These are phyloP conservation scores for Crataegus laevigata DNA, from an alignment of 306 rosid species.

Conservation along the genomic window DNA sequence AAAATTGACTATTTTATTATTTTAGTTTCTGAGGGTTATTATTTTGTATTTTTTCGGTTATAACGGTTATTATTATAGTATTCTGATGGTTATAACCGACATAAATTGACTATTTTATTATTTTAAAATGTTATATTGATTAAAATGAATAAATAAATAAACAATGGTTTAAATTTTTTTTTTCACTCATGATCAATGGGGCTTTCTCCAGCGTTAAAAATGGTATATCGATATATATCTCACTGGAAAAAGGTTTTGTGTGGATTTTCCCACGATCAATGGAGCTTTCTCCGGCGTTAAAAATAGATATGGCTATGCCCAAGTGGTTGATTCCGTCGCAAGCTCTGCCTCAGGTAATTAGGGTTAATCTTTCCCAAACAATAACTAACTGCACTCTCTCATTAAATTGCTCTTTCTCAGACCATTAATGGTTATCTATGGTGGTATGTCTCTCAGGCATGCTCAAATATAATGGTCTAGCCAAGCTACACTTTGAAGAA, in stretches of 20 bases:
- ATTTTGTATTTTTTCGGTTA: too few relatives aligned
- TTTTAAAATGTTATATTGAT: too few relatives aligned
- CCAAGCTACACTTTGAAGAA: slow-evolving; percentile 53
- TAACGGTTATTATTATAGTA: too few relatives aligned
- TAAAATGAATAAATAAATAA: too few relatives aligned
- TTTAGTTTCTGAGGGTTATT: too few relatives aligned
- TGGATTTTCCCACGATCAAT: slow-evolving; percentile 72
- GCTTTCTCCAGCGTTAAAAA: too few relatives aligned
- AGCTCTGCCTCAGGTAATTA: slow-evolving; percentile 36
- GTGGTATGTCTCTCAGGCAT: slow-evolving; percentile 9
- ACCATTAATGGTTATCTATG: neutral
- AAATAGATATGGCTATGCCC: slow-evolving; percentile 51
- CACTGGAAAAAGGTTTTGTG: slow-evolving; percentile 8
- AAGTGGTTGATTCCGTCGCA: slow-evolving; percentile 38
- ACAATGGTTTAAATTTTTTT: too few relatives aligned
- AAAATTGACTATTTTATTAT: too few relatives aligned
- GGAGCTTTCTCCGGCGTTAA: slow-evolving; percentile 33
- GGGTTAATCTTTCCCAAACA: neutral
- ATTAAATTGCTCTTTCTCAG: neutral
- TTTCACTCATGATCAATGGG: too few relatives aligned
- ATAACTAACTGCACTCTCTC: neutral
- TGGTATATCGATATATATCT: too few relatives aligned
- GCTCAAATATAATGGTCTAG: slow-evolving; percentile 49
- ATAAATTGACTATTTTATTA: too few relatives aligned
- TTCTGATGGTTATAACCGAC: too few relatives aligned